Evolutionary conservation across 768 basidiomycete genomes (phyloP).

Genomic region (Lactarius trivialis): DNA sequence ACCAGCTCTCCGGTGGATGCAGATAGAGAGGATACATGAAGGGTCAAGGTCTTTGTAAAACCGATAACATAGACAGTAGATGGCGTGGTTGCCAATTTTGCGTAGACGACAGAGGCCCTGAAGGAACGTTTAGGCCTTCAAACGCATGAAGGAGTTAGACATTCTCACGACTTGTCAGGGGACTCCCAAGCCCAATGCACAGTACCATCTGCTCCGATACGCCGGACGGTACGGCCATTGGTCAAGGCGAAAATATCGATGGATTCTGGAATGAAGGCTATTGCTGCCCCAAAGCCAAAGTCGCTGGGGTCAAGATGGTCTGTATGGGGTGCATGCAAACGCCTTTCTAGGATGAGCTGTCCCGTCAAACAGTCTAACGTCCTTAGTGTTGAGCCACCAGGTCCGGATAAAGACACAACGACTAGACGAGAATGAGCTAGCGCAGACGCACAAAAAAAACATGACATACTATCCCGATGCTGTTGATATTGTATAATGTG

Average conservation of each 20-base stretch:
- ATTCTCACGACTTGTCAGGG: conserved; percentile 55
- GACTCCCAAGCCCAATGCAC: conserved; percentile 68
- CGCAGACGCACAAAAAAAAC: background rate
- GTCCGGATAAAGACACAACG: conserved; percentile 69
- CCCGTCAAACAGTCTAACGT: conserved; percentile 61
- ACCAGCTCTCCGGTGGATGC: conserved; percentile 47
- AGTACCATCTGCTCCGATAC: conserved; percentile 48
- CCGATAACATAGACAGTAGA: conserved; percentile 51
- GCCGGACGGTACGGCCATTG: conserved; percentile 53
- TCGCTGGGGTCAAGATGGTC: conserved; percentile 46
- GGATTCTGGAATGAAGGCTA: conserved; percentile 37
- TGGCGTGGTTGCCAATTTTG: conserved; percentile 49
- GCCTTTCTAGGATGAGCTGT: conserved; percentile 56
- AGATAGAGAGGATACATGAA: conserved; percentile 61
- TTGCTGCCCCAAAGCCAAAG: conserved; percentile 54
- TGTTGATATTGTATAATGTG: conserved; percentile 57
- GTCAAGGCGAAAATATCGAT: conserved; percentile 47
- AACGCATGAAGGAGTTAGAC: background rate
- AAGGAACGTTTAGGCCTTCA: conserved; percentile 5
- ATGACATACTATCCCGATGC: conserved; percentile 47
- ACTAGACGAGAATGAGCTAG: conserved; percentile 34
- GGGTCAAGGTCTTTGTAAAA: conserved; percentile 50
- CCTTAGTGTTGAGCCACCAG: conserved; percentile 62
- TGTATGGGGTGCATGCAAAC: conserved; percentile 42
- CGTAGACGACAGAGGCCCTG: conserved; percentile 61